phyloP scores from a whole-genome alignment of 768 basidiomycete genomes.

The Panaeolus papilionaceus region DNA sequence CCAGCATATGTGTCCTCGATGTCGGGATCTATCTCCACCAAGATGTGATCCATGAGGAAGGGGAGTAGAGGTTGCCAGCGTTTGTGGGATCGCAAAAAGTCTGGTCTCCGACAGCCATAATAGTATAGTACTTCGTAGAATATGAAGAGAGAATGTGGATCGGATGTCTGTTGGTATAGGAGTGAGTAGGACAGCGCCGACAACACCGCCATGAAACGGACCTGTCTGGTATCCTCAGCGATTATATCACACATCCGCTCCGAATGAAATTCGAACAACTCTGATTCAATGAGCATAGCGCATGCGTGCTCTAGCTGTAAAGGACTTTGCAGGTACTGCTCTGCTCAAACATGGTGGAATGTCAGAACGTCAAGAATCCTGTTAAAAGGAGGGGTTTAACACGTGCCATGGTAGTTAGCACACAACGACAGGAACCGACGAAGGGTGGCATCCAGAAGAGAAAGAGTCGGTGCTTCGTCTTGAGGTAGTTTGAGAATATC shows the following conservation, averaged over 20 bases:
- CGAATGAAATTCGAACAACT: conserved; percentile 90
- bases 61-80: conserved; percentile 87
- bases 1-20: conserved; percentile 66
- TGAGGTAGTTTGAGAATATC: conserved; percentile 75
- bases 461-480: conserved; percentile 67
- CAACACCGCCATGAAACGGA: conserved; percentile 40
- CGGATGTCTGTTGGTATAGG: conserved; percentile 62
- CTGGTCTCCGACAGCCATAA: conserved; percentile 71
- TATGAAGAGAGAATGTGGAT: conserved; percentile 85
- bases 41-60: conserved; percentile 82
- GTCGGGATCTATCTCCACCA: conserved; percentile 82
- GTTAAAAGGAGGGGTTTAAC: conserved; percentile 15
- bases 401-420: conserved; percentile 85
- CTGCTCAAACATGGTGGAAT: conserved; percentile 39
- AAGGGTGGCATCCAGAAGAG: conserved; percentile 79
- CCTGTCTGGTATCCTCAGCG: conserved; percentile 69
- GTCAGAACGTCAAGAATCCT: conserved; percentile 12
- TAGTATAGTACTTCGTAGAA: conserved; percentile 78
- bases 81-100: conserved; percentile 79
- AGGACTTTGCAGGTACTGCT: conserved; percentile 85
- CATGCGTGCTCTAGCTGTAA: conserved; percentile 88
- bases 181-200: conserved; percentile 17
- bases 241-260: conserved; percentile 90
- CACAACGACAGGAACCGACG: conserved; percentile 80
- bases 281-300: conserved; percentile 76